Evolutionary conservation across 1,284 basidiomycete species (phyloP), one percentile per base, ranked within the genome.

Genomic region (Neonothopanus nambi): DNA sequence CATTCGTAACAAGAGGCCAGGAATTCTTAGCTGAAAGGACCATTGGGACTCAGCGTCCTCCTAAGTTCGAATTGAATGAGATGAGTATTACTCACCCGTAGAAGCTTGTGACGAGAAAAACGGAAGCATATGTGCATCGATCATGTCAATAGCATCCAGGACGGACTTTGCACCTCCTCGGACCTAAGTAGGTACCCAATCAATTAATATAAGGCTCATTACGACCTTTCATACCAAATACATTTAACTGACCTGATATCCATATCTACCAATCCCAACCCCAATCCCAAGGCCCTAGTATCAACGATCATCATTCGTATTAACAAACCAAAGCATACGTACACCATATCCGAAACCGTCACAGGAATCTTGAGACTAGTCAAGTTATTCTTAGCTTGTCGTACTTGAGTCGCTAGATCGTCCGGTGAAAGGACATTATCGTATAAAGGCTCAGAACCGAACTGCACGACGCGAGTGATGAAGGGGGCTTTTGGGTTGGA

Each of bases 361-460:
- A 90, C 84, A 0, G 83, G 81, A 38, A 90, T 87, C 33, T 75
- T 67, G 12, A 87, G 70, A 57, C 64, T 70, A 8, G 77, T 71
- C 17, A 90, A 67, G 54, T 75, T 78, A 18, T 66, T 59, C 63
- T 84, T 84, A 23, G 81, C 75, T 1, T 66, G 62, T 8, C 55
- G 65, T 17, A 90, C 80, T 65, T 90, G 78, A 0, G 67, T 59
- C 2, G 84, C 81, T n/a, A 91, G 78, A 35, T 74, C 66, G 1
- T 64, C 45, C 23, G 79, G 75, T 5, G 74, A 66, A 24, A 91
- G 69, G 21, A 81, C 87, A 48, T 69, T 54, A 63, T 90, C 88
- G 61, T 70, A 91, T 26, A 91, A 69, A 3, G 89, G 89, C 61
- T 91, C 88, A 0, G 84, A 86, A n/a, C 87, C 87, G 54, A 89